A percentile compares a stretch with the other conserved stretches of the same genome.
phyloP scores from a whole-genome alignment of 2,329 filamentous ascomycete genomes.

The Xylariaceae sp. region DNA sequence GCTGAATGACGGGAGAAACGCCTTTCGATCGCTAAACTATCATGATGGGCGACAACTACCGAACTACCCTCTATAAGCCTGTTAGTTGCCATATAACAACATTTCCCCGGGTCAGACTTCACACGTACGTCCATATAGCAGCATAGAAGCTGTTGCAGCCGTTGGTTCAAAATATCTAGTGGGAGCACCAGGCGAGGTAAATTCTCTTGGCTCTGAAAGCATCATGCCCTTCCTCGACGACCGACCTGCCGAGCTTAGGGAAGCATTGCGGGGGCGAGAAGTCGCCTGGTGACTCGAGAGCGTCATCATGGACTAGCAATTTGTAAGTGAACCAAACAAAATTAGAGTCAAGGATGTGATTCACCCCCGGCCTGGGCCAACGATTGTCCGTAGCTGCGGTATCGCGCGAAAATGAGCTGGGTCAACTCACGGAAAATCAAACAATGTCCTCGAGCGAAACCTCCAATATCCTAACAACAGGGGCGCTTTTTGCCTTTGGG shows the following conservation, averaged over 20 bases:
- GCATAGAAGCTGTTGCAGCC: constrained; percentile 83
- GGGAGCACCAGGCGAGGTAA: constrained; percentile 45
- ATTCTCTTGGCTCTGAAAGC: constrained; percentile 46
- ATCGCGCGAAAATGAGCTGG: constrained; percentile 5
- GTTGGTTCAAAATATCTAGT: constrained; percentile 73
- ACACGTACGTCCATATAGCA: constrained; percentile 67
- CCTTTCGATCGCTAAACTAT: constrained; percentile 83
- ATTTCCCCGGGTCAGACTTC: neutral
- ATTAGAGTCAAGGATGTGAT: constrained; percentile 7
- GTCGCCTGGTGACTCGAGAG: constrained; percentile 43
- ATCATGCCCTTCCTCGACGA: constrained; percentile 46
- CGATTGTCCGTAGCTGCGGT: neutral
- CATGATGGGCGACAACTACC: constrained; percentile 86
- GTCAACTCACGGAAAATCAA: constrained; percentile 31
- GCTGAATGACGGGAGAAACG: constrained; percentile 80
- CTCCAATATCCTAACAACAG: constrained; percentile 38
- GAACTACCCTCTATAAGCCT: constrained; percentile 59
- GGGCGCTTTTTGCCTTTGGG: constrained; percentile 40
- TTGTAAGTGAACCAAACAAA: constrained; percentile 25
- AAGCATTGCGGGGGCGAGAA: constrained; percentile 56
- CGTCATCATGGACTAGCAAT: constrained; percentile 50
- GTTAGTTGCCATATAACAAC: constrained; percentile 18
- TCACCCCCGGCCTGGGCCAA: constrained; percentile 13
- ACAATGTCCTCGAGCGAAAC: constrained; percentile 32
- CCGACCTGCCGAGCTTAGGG: constrained; percentile 52